Conservation (phyloP, 805 yeast species). For the Candida khao-thaluensis region DNA sequence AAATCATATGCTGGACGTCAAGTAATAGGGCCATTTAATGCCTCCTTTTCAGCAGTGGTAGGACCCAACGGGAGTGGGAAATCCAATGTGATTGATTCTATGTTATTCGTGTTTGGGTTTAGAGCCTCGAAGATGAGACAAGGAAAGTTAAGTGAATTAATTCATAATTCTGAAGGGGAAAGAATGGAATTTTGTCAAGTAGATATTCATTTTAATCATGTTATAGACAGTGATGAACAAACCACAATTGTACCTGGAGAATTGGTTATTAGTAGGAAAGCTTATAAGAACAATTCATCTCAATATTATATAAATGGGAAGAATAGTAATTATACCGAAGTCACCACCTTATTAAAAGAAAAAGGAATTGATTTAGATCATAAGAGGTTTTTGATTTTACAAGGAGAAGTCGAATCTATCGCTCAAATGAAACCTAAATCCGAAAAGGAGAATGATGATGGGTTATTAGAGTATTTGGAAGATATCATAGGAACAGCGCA, state of each 20-base stretch:
- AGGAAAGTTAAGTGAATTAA: conserved; percentile 85
- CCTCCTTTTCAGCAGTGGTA: conserved; percentile 93
- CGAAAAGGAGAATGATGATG: conserved; percentile 88
- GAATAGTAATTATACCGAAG: conserved; percentile 73
- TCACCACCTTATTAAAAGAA: conserved; percentile 66
- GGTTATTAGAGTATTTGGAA: conserved; percentile 88
- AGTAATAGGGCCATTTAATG: conserved; percentile 89
- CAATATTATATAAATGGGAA: conserved; percentile 72
- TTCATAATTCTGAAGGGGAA: conserved; percentile 77
- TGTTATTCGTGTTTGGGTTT: conserved; percentile 95
- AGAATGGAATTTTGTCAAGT: conserved; percentile 77
- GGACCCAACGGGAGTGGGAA: conserved; percentile 99
- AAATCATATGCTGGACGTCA: conserved; percentile 95
- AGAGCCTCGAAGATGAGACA: conserved; percentile 97
- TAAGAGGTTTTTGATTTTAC: conserved; percentile 88
- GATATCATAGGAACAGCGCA: conserved; percentile 94
- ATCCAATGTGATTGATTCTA: conserved; percentile 94
- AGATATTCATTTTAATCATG: conserved; percentile 83
- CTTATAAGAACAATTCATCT: conserved; percentile 72
- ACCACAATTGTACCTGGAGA: conserved; percentile 48
- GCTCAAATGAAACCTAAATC: conserved; percentile 99
- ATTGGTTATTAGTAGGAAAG: conserved; percentile 76
- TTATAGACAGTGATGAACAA: conserved; percentile 49
- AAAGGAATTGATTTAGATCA: conserved; percentile 94
- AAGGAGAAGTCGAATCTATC: conserved; percentile 97